Percentiles rank a stretch among this genome's conserved stretches.
Evolutionary conservation across 768 basidiomycete genomes (phyloP).

Genomic region (Boletus rubropictus): DNA sequence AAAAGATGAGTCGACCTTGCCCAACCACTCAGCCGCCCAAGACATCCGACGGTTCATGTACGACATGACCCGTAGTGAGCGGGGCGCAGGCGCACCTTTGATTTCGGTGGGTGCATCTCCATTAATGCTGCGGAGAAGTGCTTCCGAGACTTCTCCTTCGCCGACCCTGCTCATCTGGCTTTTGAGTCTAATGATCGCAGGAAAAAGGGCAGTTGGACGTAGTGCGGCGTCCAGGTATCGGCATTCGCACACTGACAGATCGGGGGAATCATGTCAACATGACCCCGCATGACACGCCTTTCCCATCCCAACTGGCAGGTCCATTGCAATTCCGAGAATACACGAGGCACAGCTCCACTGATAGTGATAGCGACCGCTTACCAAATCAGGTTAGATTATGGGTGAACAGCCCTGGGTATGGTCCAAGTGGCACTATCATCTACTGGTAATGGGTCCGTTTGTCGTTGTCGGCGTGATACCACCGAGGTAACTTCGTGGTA

Average conservation of each 20-base stretch:
- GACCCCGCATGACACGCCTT: background rate
- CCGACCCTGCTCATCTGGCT: background rate
- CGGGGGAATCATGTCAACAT: background rate
- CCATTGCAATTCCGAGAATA: slow-evolving; percentile 1
- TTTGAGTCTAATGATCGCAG: background rate
- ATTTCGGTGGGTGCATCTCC: slow-evolving; percentile 19
- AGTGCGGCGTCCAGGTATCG: background rate
- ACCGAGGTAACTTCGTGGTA: slow-evolving; percentile 53
- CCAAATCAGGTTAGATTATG: slow-evolving; percentile 10
- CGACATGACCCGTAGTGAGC: background rate
- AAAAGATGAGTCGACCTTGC: background rate
- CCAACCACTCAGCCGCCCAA: background rate
- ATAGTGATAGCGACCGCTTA: background rate
- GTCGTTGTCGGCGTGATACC: slow-evolving; percentile 12
- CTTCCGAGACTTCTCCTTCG: background rate
- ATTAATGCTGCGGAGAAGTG: background rate
- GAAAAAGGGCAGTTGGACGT: background rate
- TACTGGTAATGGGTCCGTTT: slow-evolving; percentile 10
- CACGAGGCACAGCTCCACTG: background rate
- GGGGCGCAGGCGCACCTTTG: slow-evolving; percentile 17
- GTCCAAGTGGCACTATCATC: slow-evolving; percentile 9
- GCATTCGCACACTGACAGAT: background rate
- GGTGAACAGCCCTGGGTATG: background rate
- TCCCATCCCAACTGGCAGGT: background rate
- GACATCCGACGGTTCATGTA: background rate